These are phyloP conservation scores for Centaurea solstitialis DNA, from an alignment of 129 eudicot species.

Conservation along the genomic window DNA sequence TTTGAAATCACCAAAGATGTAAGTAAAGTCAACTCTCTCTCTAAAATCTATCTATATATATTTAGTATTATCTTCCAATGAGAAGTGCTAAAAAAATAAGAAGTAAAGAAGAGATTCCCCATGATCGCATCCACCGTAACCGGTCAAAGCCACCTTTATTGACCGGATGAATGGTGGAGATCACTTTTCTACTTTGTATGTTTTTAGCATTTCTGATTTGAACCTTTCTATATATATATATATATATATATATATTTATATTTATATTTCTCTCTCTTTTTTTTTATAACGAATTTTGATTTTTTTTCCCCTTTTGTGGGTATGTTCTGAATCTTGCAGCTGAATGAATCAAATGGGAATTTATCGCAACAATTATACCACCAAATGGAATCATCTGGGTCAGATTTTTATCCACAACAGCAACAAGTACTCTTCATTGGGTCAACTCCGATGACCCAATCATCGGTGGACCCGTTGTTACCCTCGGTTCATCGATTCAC, in stretches of 20 bases:
- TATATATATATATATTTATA: too few relatives aligned
- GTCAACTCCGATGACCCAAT: constrained; percentile 37
- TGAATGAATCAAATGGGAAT: constrained; percentile 45
- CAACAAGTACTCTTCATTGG: constrained; percentile 37
- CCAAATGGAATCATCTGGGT: constrained; percentile 57
- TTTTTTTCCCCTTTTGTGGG: constrained; percentile 21
- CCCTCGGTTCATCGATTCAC: constrained; percentile 54
- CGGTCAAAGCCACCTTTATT: too few relatives aligned
- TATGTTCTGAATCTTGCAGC: constrained; percentile 40
- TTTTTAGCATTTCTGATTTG: too few relatives aligned
- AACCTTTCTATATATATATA: too few relatives aligned
- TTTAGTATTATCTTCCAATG: too few relatives aligned
- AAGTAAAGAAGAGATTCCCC: too few relatives aligned
- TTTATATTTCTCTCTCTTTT: neutral
- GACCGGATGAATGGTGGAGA: too few relatives aligned
- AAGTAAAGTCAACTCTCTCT: constrained; percentile 28
- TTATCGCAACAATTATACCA: constrained; percentile 61
- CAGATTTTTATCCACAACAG: constrained; percentile 48
- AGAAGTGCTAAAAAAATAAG: too few relatives aligned
- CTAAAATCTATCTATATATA: too few relatives aligned
- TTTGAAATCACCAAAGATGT: constrained; percentile 72
- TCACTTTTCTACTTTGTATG: too few relatives aligned
- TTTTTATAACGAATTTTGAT: neutral
- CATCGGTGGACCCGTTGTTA: constrained; percentile 50
- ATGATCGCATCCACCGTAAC: too few relatives aligned